phyloP scores from a whole-genome alignment of 2,329 filamentous ascomycete species.

The Diatrype stigma region DNA sequence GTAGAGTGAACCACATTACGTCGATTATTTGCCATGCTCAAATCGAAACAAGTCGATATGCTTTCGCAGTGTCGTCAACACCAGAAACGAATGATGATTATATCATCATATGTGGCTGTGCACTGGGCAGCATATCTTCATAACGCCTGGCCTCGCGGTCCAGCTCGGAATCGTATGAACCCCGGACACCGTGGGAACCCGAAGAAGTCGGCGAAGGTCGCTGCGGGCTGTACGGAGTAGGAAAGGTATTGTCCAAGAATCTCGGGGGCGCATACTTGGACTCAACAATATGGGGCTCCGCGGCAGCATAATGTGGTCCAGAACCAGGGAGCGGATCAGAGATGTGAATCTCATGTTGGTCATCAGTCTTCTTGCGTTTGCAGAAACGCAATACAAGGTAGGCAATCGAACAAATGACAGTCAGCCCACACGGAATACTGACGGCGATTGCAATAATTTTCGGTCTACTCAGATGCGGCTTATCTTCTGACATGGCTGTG shows the following conservation, averaged over 20 bases:
- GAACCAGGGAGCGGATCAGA: slow-evolving; percentile 47
- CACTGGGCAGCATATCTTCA: slow-evolving; percentile 53
- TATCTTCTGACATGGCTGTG: slow-evolving; percentile 5
- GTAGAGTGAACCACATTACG: no score
- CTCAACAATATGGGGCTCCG: slow-evolving; percentile 23
- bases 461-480: slow-evolving; percentile 24
- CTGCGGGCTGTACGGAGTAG: slow-evolving; percentile 1
- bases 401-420: no score
- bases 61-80: neutral
- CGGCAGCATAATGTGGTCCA: slow-evolving; percentile 29
- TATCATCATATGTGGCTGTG: slow-evolving; percentile 39
- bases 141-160: slow-evolving; percentile 51
- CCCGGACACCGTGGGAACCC: slow-evolving; percentile 11
- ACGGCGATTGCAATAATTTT: no score
- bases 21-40: neutral
- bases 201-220: slow-evolving; percentile 10
- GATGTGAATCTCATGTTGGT: no score
- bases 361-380: no score
- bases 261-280: no score
- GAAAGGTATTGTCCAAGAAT: slow-evolving; percentile 17
- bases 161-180: slow-evolving; percentile 29
- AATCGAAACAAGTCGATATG: neutral
- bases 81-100: slow-evolving; percentile 7
- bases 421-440: no score
- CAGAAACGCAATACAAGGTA: no score